Evolutionary conservation across 1,284 basidiomycete species (phyloP).

Genomic region (Ustilago sp.): DNA sequence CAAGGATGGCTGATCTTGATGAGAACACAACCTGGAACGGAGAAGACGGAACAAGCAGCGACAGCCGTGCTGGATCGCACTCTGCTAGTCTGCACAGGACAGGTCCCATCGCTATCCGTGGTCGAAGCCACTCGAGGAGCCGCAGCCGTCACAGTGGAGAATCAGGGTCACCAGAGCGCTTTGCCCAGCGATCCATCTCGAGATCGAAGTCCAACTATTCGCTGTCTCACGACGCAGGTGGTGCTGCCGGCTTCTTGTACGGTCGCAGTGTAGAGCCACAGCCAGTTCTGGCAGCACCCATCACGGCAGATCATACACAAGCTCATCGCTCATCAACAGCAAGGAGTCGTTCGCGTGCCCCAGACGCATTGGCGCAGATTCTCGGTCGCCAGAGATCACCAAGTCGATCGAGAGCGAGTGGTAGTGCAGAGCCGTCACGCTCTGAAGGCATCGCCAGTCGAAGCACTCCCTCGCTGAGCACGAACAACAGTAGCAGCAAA

Average conservation of each 20-base stretch:
- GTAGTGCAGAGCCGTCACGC: conserved; percentile 4
- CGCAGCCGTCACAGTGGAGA: conserved; percentile 50
- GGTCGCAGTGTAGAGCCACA: conserved; percentile 41
- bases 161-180: conserved; percentile 37
- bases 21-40: conserved; percentile 54
- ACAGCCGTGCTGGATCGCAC: conserved; percentile 21
- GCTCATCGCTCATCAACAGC: conserved; percentile 45
- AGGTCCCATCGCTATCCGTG: conserved; percentile 38
- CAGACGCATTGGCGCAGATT: conserved; percentile 52
- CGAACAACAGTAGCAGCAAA: conserved; percentile 1
- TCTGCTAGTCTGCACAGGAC: conserved; percentile 11
- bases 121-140: conserved; percentile 47
- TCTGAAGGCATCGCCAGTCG: conserved; percentile 4
- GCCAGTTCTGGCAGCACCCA: conserved; percentile 7
- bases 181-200: conserved; percentile 30
- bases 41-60: conserved; percentile 28
- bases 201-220: conserved; percentile 29
- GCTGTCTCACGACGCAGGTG: conserved; percentile 27
- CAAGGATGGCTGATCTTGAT: conserved; percentile 50
- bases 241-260: conserved; percentile 19
- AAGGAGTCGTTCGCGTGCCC: conserved; percentile 47
- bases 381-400: conserved; percentile 38
- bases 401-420: conserved; percentile 32
- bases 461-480: neutral
- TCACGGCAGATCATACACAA: conserved; percentile 32